Percentiles rank a stretch among this genome's conserved stretches.
Conservation (phyloP, 768 basidiomycete genomes). For the Phaeotremella skinneri region DNA sequence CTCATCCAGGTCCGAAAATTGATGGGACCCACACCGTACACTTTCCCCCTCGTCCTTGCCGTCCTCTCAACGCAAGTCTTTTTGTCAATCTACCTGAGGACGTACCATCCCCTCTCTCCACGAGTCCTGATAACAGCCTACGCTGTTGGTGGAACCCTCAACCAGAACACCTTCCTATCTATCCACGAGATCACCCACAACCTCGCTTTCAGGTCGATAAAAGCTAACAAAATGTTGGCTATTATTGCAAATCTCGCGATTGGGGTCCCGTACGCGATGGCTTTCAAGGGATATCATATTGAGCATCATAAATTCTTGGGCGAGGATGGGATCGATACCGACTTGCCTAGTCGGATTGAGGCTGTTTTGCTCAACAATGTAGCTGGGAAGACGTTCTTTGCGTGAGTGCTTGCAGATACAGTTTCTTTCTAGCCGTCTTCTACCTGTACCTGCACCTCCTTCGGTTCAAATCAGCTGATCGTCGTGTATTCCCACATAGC, state of each 20-base stretch:
- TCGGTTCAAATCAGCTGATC: background rate
- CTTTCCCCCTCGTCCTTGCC: slow-evolving; percentile 80
- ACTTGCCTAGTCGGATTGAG: slow-evolving; percentile 84
- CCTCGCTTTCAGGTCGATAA: slow-evolving; percentile 79
- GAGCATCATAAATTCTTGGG: slow-evolving; percentile 96
- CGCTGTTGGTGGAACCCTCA: slow-evolving; percentile 84
- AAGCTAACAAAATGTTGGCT: slow-evolving; percentile 79
- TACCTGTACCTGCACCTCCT: background rate
- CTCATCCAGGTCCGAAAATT: slow-evolving; percentile 75
- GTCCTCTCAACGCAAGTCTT: slow-evolving; percentile 77
- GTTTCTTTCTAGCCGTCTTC: background rate
- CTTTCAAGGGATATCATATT: slow-evolving; percentile 95
- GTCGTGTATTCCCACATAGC: slow-evolving; percentile 43
- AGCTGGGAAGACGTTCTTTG: slow-evolving; percentile 95
- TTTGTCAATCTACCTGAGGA: slow-evolving; percentile 64
- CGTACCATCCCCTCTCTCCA: slow-evolving; percentile 67
- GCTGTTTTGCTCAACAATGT: slow-evolving; percentile 87
- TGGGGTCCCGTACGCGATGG: slow-evolving; percentile 88
- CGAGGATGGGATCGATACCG: slow-evolving; percentile 93
- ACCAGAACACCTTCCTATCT: slow-evolving; percentile 96
- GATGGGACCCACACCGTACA: slow-evolving; percentile 91
- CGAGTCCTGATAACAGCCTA: slow-evolving; percentile 77
- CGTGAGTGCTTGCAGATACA: slow-evolving; percentile 63
- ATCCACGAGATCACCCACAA: slow-evolving; percentile 99
- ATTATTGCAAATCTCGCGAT: slow-evolving; percentile 91